These are phyloP conservation scores for Penicillium cataractarum DNA, from an alignment of 495 filamentous ascomycete genomes.

Conservation along the genomic window DNA sequence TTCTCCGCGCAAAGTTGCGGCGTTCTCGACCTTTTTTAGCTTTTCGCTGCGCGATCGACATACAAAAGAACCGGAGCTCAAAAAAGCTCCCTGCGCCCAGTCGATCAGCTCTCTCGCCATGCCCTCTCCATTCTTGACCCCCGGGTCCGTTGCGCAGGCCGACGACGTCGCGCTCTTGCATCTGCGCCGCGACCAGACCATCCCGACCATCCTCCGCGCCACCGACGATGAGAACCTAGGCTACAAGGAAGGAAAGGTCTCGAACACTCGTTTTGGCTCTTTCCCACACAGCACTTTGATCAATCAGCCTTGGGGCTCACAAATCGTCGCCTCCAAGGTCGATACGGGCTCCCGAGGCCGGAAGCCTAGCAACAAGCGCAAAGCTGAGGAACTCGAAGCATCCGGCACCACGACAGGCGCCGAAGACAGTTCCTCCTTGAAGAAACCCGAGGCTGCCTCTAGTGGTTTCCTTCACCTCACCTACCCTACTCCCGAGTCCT, in stretches of 20 bases:
- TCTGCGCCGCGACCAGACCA: constrained; percentile 78
- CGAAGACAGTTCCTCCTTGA: constrained; percentile 29
- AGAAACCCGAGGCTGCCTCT: constrained; percentile 58
- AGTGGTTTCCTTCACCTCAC: constrained; percentile 91
- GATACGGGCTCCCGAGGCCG: constrained; percentile 82
- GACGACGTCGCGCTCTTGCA: constrained; percentile 75
- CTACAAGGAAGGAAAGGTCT: constrained; percentile 79
- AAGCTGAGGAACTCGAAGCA: constrained; percentile 50
- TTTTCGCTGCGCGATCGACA: background rate
- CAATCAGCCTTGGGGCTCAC: constrained; percentile 83
- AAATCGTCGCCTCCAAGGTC: constrained; percentile 85
- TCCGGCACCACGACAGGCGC: constrained; percentile 29
- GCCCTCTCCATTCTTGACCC: constrained; percentile 74
- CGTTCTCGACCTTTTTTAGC: background rate
- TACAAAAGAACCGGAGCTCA: background rate
- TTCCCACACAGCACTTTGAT: constrained; percentile 90
- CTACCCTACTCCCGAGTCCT: constrained; percentile 88
- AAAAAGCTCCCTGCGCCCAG: background rate
- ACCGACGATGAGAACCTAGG: constrained; percentile 64
- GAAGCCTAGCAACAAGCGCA: constrained; percentile 57
- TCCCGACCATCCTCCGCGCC: constrained; percentile 70
- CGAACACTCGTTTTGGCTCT: constrained; percentile 92
- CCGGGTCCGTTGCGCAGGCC: constrained; percentile 55
- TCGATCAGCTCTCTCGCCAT: constrained; percentile 24
- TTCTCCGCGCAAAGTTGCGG: constrained; percentile 25